Percentiles rank a stretch among this genome's conserved stretches.
phyloP scores from a whole-genome alignment of 2,329 filamentous ascomycete genomes.

The Zelopaecilomyces penicillatus region DNA sequence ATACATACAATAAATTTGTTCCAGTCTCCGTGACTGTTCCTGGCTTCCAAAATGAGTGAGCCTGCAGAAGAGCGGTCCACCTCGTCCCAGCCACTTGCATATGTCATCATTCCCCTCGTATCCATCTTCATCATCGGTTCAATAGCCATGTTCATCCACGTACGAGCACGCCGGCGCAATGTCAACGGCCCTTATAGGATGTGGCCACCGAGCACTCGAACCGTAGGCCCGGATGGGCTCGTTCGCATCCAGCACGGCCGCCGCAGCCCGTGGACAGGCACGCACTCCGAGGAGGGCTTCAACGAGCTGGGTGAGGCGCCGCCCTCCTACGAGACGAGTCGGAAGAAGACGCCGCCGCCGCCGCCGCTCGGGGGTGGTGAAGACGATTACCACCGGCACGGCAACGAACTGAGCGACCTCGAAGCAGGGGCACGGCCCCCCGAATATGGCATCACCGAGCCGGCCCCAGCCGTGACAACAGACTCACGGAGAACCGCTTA shows the following conservation, averaged over 20 bases:
- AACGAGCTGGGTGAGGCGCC: slow-evolving; percentile 58
- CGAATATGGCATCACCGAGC: slow-evolving; percentile 18
- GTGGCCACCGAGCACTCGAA: slow-evolving; percentile 11
- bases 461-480: slow-evolving; percentile 15
- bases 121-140: slow-evolving; percentile 33
- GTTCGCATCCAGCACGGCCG: slow-evolving; percentile 5
- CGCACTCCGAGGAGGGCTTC: slow-evolving; percentile 42
- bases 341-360: slow-evolving; percentile 11
- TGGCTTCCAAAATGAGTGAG: no score
- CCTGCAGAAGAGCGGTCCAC: slow-evolving; percentile 14
- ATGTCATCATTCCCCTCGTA: slow-evolving; percentile 43
- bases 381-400: background rate
- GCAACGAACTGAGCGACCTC: slow-evolving; percentile 16
- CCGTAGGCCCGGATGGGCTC: slow-evolving; percentile 18
- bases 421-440: slow-evolving; percentile 20
- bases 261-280: slow-evolving; percentile 14
- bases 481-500: slow-evolving; percentile 10
- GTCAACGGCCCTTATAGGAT: slow-evolving; percentile 2
- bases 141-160: slow-evolving; percentile 32
- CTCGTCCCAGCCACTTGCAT: slow-evolving; percentile 45
- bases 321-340: slow-evolving; percentile 45
- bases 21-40: no score
- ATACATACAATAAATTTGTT: no score
- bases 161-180: slow-evolving; percentile 29
- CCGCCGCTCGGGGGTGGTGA: background rate